Conservation (phyloP, 192 early-diverging fungal genomes). For the Coemansia aciculifera region DNA sequence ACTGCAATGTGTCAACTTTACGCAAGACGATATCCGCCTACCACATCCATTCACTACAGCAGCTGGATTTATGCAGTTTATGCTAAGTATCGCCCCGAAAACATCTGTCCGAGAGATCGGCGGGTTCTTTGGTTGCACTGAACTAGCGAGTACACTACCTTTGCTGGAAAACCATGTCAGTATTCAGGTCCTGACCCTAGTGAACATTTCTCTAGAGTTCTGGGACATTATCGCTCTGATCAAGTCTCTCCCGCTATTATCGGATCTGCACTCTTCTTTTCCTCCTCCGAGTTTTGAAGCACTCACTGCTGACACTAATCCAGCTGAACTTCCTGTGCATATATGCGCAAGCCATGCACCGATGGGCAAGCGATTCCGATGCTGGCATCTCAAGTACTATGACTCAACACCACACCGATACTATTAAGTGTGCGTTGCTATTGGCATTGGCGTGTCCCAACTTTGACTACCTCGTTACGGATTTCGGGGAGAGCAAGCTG, state of each 20-base stretch:
- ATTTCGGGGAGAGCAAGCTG: neutral
- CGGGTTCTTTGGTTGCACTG: neutral
- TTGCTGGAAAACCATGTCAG: neutral
- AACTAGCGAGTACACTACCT: neutral
- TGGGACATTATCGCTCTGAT: neutral
- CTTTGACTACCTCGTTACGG: neutral
- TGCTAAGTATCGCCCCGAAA: neutral
- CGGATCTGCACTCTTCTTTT: neutral
- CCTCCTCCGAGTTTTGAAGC: neutral
- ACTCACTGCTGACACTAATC: neutral
- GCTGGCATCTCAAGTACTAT: neutral
- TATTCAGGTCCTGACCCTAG: neutral
- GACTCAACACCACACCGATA: neutral
- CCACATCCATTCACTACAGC: neutral
- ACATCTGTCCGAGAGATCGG: neutral
- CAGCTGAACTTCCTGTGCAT: neutral
- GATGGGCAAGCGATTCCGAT: neutral
- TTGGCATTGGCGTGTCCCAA: neutral
- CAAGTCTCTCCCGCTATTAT: neutral
- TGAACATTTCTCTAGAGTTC: neutral
- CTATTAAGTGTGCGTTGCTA: neutral
- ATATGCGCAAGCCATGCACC: neutral
- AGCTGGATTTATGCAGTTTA: neutral
- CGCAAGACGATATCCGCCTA: too few relatives aligned
- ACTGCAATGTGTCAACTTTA: neutral